Percentiles rank a stretch among this genome's conserved stretches.
Conservation (phyloP, 371 early-diverging fungal species). For the Mucor plumbeus region DNA sequence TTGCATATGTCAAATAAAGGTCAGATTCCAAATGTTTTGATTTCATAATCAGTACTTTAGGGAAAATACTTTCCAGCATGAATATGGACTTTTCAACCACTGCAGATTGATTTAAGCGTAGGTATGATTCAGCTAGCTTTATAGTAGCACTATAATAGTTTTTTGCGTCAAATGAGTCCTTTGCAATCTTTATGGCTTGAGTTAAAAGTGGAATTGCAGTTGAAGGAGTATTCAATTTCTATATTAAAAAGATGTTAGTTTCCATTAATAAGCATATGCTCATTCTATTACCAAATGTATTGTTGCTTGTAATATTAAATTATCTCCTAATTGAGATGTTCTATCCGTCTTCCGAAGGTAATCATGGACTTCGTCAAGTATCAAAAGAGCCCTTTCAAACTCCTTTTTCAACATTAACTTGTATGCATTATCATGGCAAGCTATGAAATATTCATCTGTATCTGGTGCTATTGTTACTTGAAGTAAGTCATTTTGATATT, state of each 20-base stretch:
- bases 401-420: conserved; percentile 7
- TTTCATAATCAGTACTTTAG: conserved; percentile 27
- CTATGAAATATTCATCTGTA: conserved; percentile 20
- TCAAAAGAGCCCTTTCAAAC: conserved; percentile 16
- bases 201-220: conserved; percentile 25
- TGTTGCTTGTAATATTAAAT: conserved; percentile 19
- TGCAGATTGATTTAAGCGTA: conserved; percentile 4
- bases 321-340: conserved; percentile 6
- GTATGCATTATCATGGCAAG: conserved; percentile 5
- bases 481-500: background rate
- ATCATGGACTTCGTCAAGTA: conserved; percentile 14
- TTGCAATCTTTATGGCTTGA: conserved; percentile 20
- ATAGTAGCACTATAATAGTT: conserved; percentile 25
- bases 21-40: conserved; percentile 24
- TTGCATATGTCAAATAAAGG: conserved; percentile 26
- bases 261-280: no score
- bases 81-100: conserved; percentile 13
- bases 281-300: conserved; percentile 13
- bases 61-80: conserved; percentile 24
- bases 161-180: conserved; percentile 19
- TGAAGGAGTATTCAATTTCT: conserved; percentile 22
- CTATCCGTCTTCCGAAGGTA: conserved; percentile 16
- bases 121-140: conserved; percentile 22
- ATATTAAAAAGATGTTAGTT: background rate
- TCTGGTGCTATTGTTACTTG: conserved; percentile 2